Conservation (phyloP, 2,329 filamentous ascomycete genomes). For the Hyphodiscus sp. region DNA sequence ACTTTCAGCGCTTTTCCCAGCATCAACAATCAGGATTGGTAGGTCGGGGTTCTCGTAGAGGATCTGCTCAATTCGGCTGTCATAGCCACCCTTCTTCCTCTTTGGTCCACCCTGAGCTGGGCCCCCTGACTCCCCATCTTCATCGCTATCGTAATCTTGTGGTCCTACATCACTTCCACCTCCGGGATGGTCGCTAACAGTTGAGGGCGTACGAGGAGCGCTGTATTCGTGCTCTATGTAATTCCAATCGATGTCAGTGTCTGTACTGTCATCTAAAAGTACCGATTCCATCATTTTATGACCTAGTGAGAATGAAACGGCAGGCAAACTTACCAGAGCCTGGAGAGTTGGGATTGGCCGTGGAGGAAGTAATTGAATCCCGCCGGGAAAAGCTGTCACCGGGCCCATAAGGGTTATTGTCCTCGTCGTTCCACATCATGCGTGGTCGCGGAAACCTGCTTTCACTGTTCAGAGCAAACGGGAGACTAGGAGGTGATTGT, state of each 20-base stretch:
- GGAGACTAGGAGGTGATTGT: constrained; percentile 5
- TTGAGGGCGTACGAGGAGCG: constrained; percentile 41
- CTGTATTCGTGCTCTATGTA: constrained; percentile 48
- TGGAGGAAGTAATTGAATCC: constrained; percentile 68
- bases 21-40: constrained; percentile 86
- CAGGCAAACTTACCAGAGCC: constrained; percentile 41
- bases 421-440: constrained; percentile 97
- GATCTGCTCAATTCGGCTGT: constrained; percentile 94
- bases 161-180: constrained; percentile 12
- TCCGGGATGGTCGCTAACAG: constrained; percentile 56
- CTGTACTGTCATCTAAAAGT: constrained; percentile 30
- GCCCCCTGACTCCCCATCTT: constrained; percentile 39
- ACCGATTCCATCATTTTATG: constrained; percentile 34
- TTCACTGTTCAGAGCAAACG: constrained; percentile 16
- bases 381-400: constrained; percentile 71
- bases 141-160: constrained; percentile 36
- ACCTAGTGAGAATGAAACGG: constrained; percentile 4
- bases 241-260: constrained; percentile 41
- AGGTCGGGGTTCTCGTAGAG: constrained; percentile 90
- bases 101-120: constrained; percentile 41
- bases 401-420: constrained; percentile 92
- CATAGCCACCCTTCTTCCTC: constrained; percentile 78
- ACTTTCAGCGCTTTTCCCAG: constrained; percentile 89
- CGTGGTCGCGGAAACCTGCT: constrained; percentile 41
- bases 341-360: constrained; percentile 59